phyloP scores from a whole-genome alignment of 306 rosid genomes.

The Fragaria nilgerrensis region DNA sequence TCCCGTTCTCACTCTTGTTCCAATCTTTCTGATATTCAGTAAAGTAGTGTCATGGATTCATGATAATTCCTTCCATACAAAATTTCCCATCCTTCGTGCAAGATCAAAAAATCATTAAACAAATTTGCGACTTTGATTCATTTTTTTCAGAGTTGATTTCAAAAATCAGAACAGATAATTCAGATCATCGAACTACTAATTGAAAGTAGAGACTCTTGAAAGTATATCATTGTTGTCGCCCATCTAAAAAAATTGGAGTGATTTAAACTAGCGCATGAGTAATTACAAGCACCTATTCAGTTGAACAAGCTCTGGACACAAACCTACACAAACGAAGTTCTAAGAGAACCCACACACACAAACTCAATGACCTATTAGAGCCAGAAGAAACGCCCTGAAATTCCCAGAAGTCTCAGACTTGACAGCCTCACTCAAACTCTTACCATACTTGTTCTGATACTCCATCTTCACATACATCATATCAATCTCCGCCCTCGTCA shows the following conservation, averaged over 20 bases:
- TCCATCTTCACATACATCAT: slow-evolving; percentile 73
- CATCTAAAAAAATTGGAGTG: neutral
- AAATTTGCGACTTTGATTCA: too few species aligned
- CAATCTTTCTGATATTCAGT: too few species aligned
- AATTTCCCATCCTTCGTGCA: too few species aligned
- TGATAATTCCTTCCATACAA: too few species aligned
- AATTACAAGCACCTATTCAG: neutral
- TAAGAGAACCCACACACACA: neutral
- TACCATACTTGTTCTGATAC: slow-evolving; percentile 59
- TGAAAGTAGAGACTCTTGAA: too few species aligned
- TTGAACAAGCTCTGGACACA: neutral
- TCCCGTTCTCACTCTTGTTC: too few species aligned
- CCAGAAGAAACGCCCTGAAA: slow-evolving; percentile 66
- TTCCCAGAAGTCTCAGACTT: slow-evolving; percentile 78
- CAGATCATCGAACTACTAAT: too few species aligned
- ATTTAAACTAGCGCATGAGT: neutral
- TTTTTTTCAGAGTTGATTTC: too few species aligned
- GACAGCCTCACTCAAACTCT: slow-evolving; percentile 61
- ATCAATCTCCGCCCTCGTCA: slow-evolving; percentile 77
- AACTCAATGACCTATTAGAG: slow-evolving; percentile 53
- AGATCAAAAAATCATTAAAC: too few species aligned
- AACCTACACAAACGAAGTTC: too few species aligned
- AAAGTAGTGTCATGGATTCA: too few species aligned
- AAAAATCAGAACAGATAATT: too few species aligned
- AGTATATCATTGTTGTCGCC: neutral